Base-by-base conservation (phyloP, 2,329 filamentous ascomycete genomes). In the Aureobasidium sp. region DNA sequence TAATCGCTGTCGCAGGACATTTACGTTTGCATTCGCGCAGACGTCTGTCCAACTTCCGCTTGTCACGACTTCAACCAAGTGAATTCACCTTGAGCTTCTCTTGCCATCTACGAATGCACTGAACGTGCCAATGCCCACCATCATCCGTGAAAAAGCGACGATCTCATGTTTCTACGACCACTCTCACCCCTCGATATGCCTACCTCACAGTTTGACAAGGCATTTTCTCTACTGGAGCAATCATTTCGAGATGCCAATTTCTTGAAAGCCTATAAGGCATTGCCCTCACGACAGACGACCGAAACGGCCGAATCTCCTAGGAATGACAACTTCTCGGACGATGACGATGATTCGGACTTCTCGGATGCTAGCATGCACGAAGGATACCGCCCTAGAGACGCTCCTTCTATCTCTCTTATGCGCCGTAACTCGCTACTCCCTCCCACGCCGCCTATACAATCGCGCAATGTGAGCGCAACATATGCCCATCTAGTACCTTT, bases 391-490 rank as follows among this genome's bases (percentile, higher is more conserved):
- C 37, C 48, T 37, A 53, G 48, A 27, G 41, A 27, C 29, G 41
- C 56, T 37, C 55, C 55, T 3, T 32, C 44, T 13, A 59, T 63
- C 15, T 50, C 62, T 10, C 62, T 63, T 1, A 52, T 51, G 46
- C 62, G 62, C 27, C 32, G 47, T n/a, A 70, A 74, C 61, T 71
- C 67, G 52, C 75, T 73, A 41, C 71, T 79, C 20, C 78, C 78
- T 42, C 77, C 77, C 12, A 79, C 77, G 12, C 78, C 78, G 34
- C 78, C 78, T 13, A 76, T 75, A 7, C 62, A 71, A 59, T 71
- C 70, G 32, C 70, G 71, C n/a, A 67, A 71, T 20, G 47, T 20
- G 23, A 57, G 52, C n/a, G 53, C 44, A 17, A 61, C 66, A 13
- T 64, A 70, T 77, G 6, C 65, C 70, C 15, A 71, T 71, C 56